These are phyloP conservation scores for Ichthyophthirius multifiliis DNA, from an alignment of 169 alveolate genomes.

Conservation along the genomic window DNA sequence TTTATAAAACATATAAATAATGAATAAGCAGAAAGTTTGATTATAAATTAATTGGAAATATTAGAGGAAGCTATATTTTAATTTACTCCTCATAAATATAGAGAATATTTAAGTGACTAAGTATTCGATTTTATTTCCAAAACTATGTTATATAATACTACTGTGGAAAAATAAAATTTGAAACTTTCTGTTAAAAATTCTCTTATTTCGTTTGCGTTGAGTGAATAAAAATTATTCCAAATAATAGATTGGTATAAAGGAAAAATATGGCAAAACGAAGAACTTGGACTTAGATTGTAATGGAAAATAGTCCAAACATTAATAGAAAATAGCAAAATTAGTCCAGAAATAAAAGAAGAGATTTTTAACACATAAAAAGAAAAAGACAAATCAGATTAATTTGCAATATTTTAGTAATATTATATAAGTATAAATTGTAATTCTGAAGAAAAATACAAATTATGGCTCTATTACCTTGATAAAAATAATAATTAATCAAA, in stretches of 20 bases:
- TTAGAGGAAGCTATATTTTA: constrained; percentile 1
- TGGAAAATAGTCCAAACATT: constrained; percentile 46
- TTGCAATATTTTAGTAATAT: constrained; percentile 26
- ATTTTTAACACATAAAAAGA: constrained; percentile 29
- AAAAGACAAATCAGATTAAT: constrained; percentile 57
- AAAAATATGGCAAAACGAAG: constrained; percentile 18
- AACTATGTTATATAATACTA: neutral
- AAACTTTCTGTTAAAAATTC: neutral
- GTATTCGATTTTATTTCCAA: constrained; percentile 10
- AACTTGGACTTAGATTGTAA: constrained; percentile 36
- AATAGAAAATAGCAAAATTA: constrained; percentile 18
- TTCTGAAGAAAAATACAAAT: constrained; percentile 35
- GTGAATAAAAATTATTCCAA: neutral
- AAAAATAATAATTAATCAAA: neutral
- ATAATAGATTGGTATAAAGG: constrained; percentile 25
- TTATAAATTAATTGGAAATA: neutral
- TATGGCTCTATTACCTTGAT: neutral
- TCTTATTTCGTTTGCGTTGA: neutral
- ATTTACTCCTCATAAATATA: constrained; percentile 33
- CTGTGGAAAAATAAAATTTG: neutral
- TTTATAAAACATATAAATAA: constrained; percentile 33
- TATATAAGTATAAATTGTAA: constrained; percentile 24
- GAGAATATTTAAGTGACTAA: neutral
- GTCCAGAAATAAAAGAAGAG: constrained; percentile 30
- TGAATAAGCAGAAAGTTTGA: constrained; percentile 37